A percentile compares a stretch with the other conserved stretches of the same genome.
These are phyloP conservation scores for Xylariaceae sp. DNA, from an alignment of 2,329 filamentous ascomycete species.

Conservation along the genomic window DNA sequence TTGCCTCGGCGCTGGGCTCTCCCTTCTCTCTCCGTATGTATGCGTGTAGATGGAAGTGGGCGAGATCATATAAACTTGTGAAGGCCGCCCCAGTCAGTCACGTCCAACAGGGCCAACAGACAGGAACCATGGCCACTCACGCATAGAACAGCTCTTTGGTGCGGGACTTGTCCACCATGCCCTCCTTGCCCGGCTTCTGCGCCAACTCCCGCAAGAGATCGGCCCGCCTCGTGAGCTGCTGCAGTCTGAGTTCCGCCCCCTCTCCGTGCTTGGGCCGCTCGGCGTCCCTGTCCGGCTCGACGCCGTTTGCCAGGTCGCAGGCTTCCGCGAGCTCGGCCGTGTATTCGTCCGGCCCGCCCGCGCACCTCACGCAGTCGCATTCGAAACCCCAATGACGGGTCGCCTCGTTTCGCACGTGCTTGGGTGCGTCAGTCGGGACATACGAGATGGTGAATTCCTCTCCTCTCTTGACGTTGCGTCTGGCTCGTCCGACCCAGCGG, in stretches of 20 bases:
- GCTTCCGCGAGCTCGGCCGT: slow-evolving; percentile 4
- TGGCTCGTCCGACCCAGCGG: slow-evolving; percentile 7
- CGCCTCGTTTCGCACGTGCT: not conserved
- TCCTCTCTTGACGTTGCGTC: slow-evolving; percentile 2
- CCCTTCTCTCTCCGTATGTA: not conserved
- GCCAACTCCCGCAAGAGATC: not conserved
- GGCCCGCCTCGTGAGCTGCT: not conserved
- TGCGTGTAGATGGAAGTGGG: not conserved
- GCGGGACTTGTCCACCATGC: not conserved
- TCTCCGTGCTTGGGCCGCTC: not conserved
- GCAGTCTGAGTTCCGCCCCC: slow-evolving; percentile 1
- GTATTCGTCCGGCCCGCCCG: slow-evolving; percentile 1
- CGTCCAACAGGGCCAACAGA: not conserved
- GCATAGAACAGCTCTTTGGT: not conserved
- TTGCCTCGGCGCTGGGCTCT: not conserved
- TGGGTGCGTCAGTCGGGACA: not conserved
- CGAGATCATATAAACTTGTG: not conserved
- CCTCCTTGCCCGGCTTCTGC: not conserved
- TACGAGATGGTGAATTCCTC: slow-evolving; percentile 8
- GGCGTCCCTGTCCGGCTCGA: not conserved
- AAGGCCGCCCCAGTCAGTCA: not conserved
- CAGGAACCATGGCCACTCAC: not conserved
- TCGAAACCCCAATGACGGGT: slow-evolving; percentile 1
- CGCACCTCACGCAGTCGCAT: slow-evolving; percentile 2
- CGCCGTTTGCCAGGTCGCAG: not conserved